Conservation (phyloP, 2,329 filamentous ascomycete genomes). For the Ophiocordyceps camponoti-leonardi region DNA sequence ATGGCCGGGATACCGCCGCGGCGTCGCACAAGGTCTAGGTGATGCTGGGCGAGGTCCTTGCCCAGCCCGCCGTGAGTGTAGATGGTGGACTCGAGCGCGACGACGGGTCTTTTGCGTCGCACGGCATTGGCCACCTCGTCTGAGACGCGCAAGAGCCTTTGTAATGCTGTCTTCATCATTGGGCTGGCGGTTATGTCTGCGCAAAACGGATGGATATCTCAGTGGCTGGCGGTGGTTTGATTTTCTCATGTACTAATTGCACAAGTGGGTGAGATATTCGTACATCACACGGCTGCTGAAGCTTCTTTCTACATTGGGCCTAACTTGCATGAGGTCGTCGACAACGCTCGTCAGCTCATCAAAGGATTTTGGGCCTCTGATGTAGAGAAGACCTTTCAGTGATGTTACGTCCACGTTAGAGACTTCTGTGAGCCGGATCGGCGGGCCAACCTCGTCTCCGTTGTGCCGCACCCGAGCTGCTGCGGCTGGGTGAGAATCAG, state of each 20-base stretch:
- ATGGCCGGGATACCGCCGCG: conserved; percentile 80
- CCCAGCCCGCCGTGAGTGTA: conserved; percentile 88
- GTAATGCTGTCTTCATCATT: neutral
- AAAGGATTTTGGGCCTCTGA: no score
- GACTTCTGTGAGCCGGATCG: neutral
- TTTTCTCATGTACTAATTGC: neutral
- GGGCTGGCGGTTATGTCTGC: neutral
- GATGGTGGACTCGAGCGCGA: conserved; percentile 89
- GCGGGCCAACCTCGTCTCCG: neutral
- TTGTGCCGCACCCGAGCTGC: neutral
- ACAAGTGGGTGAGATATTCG: neutral
- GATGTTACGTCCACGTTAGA: neutral
- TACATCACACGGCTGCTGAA: neutral
- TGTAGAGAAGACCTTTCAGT: neutral
- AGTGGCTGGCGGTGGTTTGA: neutral
- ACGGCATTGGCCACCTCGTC: conserved; percentile 72
- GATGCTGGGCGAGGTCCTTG: conserved; percentile 53
- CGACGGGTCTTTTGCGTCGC: conserved; percentile 58
- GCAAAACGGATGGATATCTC: no score
- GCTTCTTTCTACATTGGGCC: no score
- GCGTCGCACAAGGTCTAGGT: conserved; percentile 66
- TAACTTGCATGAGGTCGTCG: no score
- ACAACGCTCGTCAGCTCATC: no score
- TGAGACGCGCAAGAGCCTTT: conserved; percentile 47
- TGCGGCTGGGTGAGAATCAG: neutral